Base-by-base conservation (phyloP, 2,329 filamentous ascomycete species). In the Atkinsonella texensis region DNA sequence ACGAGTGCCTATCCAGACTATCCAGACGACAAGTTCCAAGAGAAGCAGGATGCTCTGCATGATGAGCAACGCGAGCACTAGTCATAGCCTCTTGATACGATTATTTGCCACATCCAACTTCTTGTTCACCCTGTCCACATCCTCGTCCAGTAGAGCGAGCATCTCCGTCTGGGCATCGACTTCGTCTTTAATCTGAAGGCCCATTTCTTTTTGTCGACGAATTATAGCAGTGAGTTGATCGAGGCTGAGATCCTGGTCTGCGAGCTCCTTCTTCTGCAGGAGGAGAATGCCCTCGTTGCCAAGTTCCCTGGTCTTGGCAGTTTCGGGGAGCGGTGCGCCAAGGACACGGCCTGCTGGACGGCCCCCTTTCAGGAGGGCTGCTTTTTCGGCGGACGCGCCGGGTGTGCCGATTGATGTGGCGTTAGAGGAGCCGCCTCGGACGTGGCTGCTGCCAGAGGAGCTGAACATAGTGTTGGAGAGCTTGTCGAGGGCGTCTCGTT, bases 61-160 rank as follows among this genome's bases (percentile, higher is more conserved):
- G 18, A 57, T 44, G 15, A 62, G 12, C 42, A 55, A 55, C 18
- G 61, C 48, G 11, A 56, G 53, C 54, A 60, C 49, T 54, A 67
- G 68, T 73, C 70, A 76, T 59, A 89, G 81, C 70, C 84, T 85
- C 63, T 74, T 77, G 53, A 83, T 77, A 52, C 85, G 76, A 60
- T 82, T 81, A 71, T 85, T 88, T n/a, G 83, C 86, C 54, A 90
- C 79, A 55, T 76, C 74, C 52, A 90, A 68, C 75, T 91, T 91
- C 54, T 75, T 75, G 43, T 76, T 74, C 15, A 89, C 72, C 6
- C 83, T 72, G 55, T 83, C 80, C 2, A 77, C 76, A 66, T 89
- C 84, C 51, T 81, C 72, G 56, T 84, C 82, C 55, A 89, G 63
- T 57, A 80, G 66, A 12, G 80, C 76, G 32, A 93, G 71, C 77